Base-by-base conservation (phyloP, 2,329 filamentous ascomycete species). In the Pleochaeta shiraiana region DNA sequence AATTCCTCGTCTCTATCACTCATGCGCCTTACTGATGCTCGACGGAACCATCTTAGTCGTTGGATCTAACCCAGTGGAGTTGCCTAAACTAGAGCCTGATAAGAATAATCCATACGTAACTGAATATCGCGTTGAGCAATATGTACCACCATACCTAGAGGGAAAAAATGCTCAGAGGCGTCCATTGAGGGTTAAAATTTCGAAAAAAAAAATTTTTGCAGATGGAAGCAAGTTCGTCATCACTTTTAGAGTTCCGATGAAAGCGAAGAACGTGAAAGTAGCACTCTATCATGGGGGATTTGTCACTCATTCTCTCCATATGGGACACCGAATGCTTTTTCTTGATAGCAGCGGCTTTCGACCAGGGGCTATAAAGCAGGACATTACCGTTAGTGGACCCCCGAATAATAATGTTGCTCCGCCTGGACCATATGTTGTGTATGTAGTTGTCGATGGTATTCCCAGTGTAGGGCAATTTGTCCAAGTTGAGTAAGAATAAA, bases 41-140 rank as follows among this genome's bases (percentile, higher is more conserved):
- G 81, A 84, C 69, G 82, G 82, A 28, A 83, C 80, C 0, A 72
- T 84, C 7, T 75, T 84, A 71, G 74, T 84, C 64, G 77, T 81
- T 26, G 82, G 82, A 34, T 82, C 79, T 63, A 83, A 84, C 71
- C 82, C 83, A 0, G 78, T 83, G 31, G 77, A 84, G 69, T 78
- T 79, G 76, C 81, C 81, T 19, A 72, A 81, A 37, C 75, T 81
- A 12, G 69, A 73, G 16, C 68, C 79, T 9, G 73, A 75, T 64
- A 72, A 74, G 0, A 69, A 75, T 64, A 72, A 79, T 65, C 79
- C 78, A 11, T 84, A 75, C 70, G 75, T 78, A 21, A 84, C 81
- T 0, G 82, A 85, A 67, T 84, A 83, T 74, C 78, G 81, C 39
- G 80, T 83, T 53, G 82, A 85, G 70, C 79, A 78, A 64, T 84